Conservation (phyloP, 192 early-diverging fungal species). For the Coemansia sp. region DNA sequence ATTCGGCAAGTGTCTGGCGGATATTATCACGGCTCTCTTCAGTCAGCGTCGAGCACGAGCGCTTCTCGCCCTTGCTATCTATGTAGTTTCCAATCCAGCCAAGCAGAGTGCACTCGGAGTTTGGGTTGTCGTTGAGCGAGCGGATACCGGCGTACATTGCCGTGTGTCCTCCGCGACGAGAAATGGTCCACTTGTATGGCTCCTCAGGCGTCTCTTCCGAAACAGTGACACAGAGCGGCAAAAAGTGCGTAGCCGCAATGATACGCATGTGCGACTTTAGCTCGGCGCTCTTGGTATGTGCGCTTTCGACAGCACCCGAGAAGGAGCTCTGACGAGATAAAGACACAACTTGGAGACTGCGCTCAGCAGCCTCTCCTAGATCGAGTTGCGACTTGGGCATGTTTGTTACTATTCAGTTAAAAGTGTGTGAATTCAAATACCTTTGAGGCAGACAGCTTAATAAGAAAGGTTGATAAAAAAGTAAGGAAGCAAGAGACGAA, state of each 20-base stretch:
- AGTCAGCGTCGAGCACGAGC: constrained; percentile 54
- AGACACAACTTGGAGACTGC: constrained; percentile 34
- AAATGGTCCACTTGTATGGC: constrained; percentile 55
- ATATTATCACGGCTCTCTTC: constrained; percentile 57
- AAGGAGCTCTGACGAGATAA: constrained; percentile 38
- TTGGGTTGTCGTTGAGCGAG: constrained; percentile 56
- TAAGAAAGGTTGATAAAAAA: too few relatives aligned
- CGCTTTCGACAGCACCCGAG: constrained; percentile 22
- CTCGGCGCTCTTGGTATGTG: constrained; percentile 19
- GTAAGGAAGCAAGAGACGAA: too few relatives aligned
- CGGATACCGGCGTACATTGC: constrained; percentile 85
- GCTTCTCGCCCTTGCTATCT: constrained; percentile 58
- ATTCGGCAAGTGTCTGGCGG: constrained; percentile 50
- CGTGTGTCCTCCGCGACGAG: constrained; percentile 73
- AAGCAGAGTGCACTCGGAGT: constrained; percentile 64
- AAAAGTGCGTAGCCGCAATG: constrained; percentile 51
- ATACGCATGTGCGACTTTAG: constrained; percentile 36
- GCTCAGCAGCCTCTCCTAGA: constrained; percentile 37
- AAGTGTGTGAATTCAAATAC: too few relatives aligned
- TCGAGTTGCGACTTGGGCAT: constrained; percentile 5
- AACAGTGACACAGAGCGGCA: constrained; percentile 44
- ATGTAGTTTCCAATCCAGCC: constrained; percentile 68
- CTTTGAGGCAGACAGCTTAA: too few relatives aligned
- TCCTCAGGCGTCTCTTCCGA: constrained; percentile 37
- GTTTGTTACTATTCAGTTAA: background rate